Base-by-base conservation (phyloP, 768 basidiomycete species). In the Podaxis carcinomalis region DNA sequence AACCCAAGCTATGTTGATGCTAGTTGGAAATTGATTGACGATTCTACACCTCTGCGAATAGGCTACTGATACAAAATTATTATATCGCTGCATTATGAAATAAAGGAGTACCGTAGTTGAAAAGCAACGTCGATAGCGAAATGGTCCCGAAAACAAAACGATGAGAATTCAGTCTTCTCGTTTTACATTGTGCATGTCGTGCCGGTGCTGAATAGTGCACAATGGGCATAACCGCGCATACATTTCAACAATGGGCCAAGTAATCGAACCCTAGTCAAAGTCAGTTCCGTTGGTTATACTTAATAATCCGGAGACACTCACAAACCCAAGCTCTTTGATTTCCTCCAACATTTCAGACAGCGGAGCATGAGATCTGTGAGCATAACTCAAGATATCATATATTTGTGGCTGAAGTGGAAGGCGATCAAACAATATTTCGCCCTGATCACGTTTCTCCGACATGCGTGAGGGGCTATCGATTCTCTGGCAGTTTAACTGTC, bases 201-300 rank as follows among this genome's bases (percentile, higher is more conserved):
- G 59, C 25, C 59, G 27, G 27, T 60, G 51, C 28, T 53, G 68
- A 37, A 74, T 64, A 40, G 67, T 73, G 66, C 79, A 80, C 5
- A 76, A 65, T 27, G 87, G 88, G 65, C 88, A 89, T 44, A 88
- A 71, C 35, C 79, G 80, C 42, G 79, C 75, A 70, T 89, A 89
- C 39, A 83, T 79, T 68, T 89, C 88, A 4, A 83, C 79, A 85
- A 89, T 89, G 3, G 88, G 85, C 87, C 86, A 89, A 6, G 87
- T 88, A 57, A 89, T 80, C 23, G 77, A 77, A 27, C 85, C 81
- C 88, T 89, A 54, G 36, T 35, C 52, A 59, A 60, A 2, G 7
- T 51, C 7, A 11, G 49, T 59, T 51, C 25, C 25, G 23, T 10
- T 3, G 39, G 28, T 32, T 35, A 19, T 39, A 36, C 28, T 36